phyloP scores from a whole-genome alignment of 257 asterid species.

The Rehmannia glutinosa region DNA sequence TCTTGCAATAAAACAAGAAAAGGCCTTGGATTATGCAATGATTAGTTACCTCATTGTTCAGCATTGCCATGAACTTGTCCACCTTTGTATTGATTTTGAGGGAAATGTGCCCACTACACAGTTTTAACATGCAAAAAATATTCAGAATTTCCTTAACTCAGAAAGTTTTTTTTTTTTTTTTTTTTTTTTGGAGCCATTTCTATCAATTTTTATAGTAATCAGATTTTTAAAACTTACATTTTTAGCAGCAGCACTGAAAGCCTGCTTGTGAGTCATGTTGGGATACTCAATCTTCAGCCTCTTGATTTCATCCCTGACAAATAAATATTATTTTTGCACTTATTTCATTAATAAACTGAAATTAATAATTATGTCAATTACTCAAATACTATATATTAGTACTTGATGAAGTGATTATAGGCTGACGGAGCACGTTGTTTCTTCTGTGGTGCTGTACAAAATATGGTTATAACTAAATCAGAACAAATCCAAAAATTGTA shows the following conservation, averaged over 20 bases:
- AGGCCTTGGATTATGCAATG: not conserved
- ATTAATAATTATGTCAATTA: not conserved
- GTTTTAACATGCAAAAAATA: not conserved
- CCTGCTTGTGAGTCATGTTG: constrained; percentile 78
- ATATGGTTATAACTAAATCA: not conserved
- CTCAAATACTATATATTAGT: not conserved
- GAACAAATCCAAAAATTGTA: too few species aligned
- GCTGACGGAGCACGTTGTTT: constrained; percentile 76
- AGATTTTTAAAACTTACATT: constrained; percentile 45
- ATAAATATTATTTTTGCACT: not conserved
- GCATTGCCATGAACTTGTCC: constrained; percentile 28
- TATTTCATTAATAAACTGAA: not conserved
- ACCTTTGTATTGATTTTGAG: constrained; percentile 36
- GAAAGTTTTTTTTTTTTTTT: not conserved
- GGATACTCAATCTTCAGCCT: constrained; percentile 69
- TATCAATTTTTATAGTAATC: not conserved
- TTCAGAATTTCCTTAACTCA: not conserved
- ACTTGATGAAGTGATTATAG: constrained; percentile 84
- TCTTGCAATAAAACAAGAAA: not conserved
- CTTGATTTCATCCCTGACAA: constrained; percentile 59
- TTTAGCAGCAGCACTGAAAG: constrained; percentile 84
- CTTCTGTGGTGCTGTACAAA: constrained; percentile 63
- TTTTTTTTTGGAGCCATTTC: not conserved
- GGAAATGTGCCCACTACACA: constrained; percentile 72
- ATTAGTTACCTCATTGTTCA: constrained; percentile 30